These are phyloP conservation scores for Colletotrichum tropicale DNA, from an alignment of 2,329 filamentous ascomycete genomes.

Conservation along the genomic window DNA sequence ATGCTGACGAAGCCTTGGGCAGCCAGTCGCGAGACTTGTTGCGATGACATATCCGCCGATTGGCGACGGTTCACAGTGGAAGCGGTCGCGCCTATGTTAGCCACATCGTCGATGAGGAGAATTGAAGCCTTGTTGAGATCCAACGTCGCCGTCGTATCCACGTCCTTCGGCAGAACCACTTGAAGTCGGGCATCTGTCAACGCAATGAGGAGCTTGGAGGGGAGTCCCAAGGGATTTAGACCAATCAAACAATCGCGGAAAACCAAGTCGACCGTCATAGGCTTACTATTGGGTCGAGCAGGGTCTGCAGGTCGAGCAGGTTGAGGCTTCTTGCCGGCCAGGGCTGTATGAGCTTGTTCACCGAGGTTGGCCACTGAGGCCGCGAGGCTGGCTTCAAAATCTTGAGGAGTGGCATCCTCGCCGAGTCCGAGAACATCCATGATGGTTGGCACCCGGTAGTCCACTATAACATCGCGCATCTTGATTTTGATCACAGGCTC, in stretches of 20 bases:
- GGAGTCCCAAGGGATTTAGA: conserved; percentile 77
- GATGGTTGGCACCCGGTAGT: conserved; percentile 85
- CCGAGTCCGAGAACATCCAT: conserved; percentile 78
- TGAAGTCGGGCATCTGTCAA: conserved; percentile 78
- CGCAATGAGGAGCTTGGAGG: conserved; percentile 79
- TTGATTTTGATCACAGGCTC: conserved; percentile 91
- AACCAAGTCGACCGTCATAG: conserved; percentile 73
- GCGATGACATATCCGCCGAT: conserved; percentile 43
- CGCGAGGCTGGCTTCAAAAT: conserved; percentile 76
- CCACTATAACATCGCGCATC: conserved; percentile 81
- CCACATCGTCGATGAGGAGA: conserved; percentile 79
- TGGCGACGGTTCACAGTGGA: conserved; percentile 24
- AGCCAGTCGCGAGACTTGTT: conserved; percentile 62
- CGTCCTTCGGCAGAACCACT: conserved; percentile 69
- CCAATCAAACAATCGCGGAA: conserved; percentile 84
- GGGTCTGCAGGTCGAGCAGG: background rate
- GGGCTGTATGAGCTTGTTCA: conserved; percentile 61
- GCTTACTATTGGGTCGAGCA: conserved; percentile 45
- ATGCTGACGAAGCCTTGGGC: conserved; percentile 82
- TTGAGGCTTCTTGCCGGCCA: conserved; percentile 30
- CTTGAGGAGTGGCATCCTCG: conserved; percentile 70
- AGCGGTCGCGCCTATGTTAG: conserved; percentile 25
- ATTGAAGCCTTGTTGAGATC: conserved; percentile 82
- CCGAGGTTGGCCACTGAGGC: conserved; percentile 81
- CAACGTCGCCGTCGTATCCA: conserved; percentile 66